Conservation (phyloP, 305 asterid species). For the Nicotiana rustica region DNA sequence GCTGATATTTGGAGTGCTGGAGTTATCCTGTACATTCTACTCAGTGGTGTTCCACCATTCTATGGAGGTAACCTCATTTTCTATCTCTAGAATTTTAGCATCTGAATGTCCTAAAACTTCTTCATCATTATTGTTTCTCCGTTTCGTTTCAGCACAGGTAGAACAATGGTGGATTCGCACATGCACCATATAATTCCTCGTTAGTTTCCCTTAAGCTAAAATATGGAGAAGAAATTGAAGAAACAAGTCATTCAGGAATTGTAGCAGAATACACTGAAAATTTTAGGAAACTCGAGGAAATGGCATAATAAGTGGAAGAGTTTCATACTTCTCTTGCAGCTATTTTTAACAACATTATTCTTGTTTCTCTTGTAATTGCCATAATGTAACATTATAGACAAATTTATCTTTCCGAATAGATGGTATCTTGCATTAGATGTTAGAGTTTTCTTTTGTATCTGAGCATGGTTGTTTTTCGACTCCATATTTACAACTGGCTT, state of each 20-base stretch:
- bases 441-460: background rate
- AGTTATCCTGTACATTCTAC: conserved; percentile 81
- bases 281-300: background rate
- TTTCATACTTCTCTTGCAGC: background rate
- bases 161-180: background rate
- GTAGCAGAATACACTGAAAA: background rate
- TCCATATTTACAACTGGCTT: background rate
- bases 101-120: background rate
- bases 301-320: conserved; percentile 4
- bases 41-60: conserved; percentile 93
- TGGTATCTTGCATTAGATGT: background rate
- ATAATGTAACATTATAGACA: background rate
- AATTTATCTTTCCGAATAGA: background rate
- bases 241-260: background rate
- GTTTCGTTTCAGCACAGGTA: background rate
- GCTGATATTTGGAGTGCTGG: conserved; percentile 99
- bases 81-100: background rate
- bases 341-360: background rate
- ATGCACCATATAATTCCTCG: background rate
- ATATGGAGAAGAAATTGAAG: conserved; percentile 28
- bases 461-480: background rate
- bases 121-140: background rate
- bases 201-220: background rate
- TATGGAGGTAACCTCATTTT: conserved; percentile 75
- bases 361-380: conserved; percentile 2